Conservation (phyloP, 1,139 yeast genomes). For the Meyerozyma smithsonii region DNA sequence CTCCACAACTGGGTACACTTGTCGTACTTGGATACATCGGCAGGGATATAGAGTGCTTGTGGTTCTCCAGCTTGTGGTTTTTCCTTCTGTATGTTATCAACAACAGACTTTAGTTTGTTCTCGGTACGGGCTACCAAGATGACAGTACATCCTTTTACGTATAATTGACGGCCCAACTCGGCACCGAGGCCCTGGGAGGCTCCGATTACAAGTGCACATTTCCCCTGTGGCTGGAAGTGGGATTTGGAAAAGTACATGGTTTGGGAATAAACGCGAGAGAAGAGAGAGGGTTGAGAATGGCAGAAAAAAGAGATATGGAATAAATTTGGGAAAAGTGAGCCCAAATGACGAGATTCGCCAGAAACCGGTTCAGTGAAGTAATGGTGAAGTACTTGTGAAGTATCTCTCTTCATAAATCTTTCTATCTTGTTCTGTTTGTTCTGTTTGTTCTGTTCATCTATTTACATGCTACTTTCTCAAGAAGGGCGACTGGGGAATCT, state of each 20-base stretch:
- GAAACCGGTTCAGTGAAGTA: too few relatives aligned
- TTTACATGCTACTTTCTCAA: constrained; percentile 14
- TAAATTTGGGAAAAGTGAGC: too few relatives aligned
- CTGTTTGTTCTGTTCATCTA: constrained; percentile 4
- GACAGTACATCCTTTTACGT: constrained; percentile 55
- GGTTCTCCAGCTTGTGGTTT: constrained; percentile 11
- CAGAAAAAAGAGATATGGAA: neutral
- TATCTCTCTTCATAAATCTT: neutral
- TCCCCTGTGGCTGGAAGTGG: constrained; percentile 36
- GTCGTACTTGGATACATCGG: constrained; percentile 63
- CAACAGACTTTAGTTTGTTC: constrained; percentile 47
- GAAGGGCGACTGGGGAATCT: constrained; percentile 37
- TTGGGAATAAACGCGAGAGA: constrained; percentile 2
- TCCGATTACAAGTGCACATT: constrained; percentile 78
- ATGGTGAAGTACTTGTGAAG: too few relatives aligned
- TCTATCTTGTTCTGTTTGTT: neutral
- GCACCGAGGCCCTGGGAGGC: constrained; percentile 95
- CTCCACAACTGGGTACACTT: constrained; percentile 41
- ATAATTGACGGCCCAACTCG: constrained; percentile 63
- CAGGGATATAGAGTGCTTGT: constrained; percentile 38
- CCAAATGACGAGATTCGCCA: too few relatives aligned
- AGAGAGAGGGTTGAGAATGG: neutral
- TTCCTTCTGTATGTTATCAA: constrained; percentile 31
- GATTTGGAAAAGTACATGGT: constrained; percentile 24
- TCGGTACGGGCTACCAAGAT: constrained; percentile 74